Conservation (phyloP, 176 grass and related monocot genomes). For the Hyparrhenia diplandra region DNA sequence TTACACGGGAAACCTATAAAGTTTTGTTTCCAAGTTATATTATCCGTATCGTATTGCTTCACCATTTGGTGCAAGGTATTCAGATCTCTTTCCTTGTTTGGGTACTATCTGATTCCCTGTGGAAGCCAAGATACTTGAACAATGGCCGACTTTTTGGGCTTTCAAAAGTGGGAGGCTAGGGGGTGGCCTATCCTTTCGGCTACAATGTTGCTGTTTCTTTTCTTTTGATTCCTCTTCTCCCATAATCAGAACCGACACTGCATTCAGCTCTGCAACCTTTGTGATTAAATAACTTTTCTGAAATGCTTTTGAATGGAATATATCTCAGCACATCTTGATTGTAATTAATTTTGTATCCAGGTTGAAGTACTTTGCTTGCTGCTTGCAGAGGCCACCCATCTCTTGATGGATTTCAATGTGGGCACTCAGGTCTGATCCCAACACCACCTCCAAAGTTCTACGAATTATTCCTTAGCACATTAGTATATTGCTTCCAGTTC, state of each 20-base stretch:
- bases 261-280: constrained; percentile 50
- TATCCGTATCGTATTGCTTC: constrained; percentile 39
- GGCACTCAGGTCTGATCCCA: constrained; percentile 74
- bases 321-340: constrained; percentile 45
- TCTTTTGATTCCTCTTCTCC: constrained; percentile 50
- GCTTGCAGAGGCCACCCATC: constrained; percentile 46
- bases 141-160: constrained; percentile 43
- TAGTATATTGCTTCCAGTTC: constrained; percentile 29
- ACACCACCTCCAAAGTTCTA: constrained; percentile 47
- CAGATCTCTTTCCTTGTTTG: constrained; percentile 42
- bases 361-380: constrained; percentile 60
- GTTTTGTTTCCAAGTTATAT: constrained; percentile 18
- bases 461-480: constrained; percentile 36
- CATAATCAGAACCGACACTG: constrained; percentile 55
- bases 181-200: constrained; percentile 64
- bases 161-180: constrained; percentile 46
- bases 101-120: constrained; percentile 35
- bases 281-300: constrained; percentile 44
- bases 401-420: constrained; percentile 37
- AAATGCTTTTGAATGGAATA: constrained; percentile 45
- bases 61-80: constrained; percentile 46
- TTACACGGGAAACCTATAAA: constrained; percentile 30
- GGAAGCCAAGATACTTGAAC: constrained; percentile 49
- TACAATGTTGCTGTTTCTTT: constrained; percentile 33
- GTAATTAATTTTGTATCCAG: constrained; percentile 35